Base-by-base conservation (phyloP, 2,329 filamentous ascomycete species). In the Penicillium sp. region DNA sequence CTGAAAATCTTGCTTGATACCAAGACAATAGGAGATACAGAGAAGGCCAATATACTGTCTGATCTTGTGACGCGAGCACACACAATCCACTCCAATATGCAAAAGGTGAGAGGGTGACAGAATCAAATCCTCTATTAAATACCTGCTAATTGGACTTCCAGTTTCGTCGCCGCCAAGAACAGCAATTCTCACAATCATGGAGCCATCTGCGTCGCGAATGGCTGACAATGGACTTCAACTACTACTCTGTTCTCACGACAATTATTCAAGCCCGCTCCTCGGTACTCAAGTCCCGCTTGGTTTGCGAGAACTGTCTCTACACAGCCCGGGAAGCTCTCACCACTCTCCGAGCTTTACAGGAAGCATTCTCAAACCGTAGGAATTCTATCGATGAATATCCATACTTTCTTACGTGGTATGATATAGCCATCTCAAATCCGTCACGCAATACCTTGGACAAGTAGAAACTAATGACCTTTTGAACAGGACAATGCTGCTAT, bases 211-310 rank as follows among this genome's bases (percentile, higher is more conserved):
- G 53, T 6, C 51, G 57, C 9, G 56, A 61, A 22, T 65, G 63
- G 63, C 53, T 63, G 17, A 61, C 63, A 11, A 56, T 63, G 49
- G 61, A 65, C 26, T 65, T 64, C 40, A 65, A 64, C 44, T 64
- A 65, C 49, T 65, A 64, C 35, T 64, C 61, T 2, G 19, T 61
- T 25, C 41, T 61, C 7, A 63, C 63, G 7, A 64, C 63, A n/a
- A 60, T 65, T 14, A 63, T 65, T 26, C 60, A 58, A 33, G 60
- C 62, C 17, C 58, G 62, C 19, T 65, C 63, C 6, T 61, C 63
- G 2, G 63, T 63, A 6, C 54, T 65, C 10, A 65, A 65, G 44
- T 65, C 63, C n/a, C 61, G 63, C 2, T 26, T 64, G 7, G 57
- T 65, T 16, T 65, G 61, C 22, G 62, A 65, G 41, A 55, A 64